phyloP scores from a whole-genome alignment of 176 grass and related monocot genomes.

The Bonia amplexicaulis region DNA sequence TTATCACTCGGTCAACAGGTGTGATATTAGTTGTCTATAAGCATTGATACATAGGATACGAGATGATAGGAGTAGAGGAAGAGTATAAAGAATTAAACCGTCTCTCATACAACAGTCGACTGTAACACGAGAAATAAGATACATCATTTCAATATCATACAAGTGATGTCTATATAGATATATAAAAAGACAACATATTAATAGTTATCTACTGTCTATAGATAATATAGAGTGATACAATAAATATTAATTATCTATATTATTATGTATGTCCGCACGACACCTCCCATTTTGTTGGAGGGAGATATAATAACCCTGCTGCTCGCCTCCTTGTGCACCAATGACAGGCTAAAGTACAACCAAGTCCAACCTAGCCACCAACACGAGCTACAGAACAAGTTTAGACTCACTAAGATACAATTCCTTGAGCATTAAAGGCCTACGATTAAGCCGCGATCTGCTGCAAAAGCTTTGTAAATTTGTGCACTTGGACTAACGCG shows the following conservation, averaged over 20 bases:
- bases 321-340: not conserved
- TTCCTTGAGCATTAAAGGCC: not conserved
- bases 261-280: too few relatives aligned
- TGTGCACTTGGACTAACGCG: not conserved
- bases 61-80: too few relatives aligned
- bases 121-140: too few relatives aligned
- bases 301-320: not conserved
- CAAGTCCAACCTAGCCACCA: not conserved
- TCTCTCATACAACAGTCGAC: fast-evolving
- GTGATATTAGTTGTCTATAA: too few relatives aligned
- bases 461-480: not conserved
- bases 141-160: fast-evolving
- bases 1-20: not conserved
- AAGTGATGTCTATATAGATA: too few relatives aligned
- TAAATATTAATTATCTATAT: too few relatives aligned
- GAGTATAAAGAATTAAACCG: too few relatives aligned
- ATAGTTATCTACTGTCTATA: too few relatives aligned
- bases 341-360: not conserved
- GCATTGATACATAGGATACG: too few relatives aligned
- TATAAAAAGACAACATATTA: too few relatives aligned
- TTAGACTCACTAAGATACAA: not conserved
- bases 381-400: not conserved
- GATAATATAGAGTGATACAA: too few relatives aligned
- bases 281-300: not conserved
- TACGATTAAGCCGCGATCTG: not conserved